These are phyloP conservation scores for Neopestalotiopsis sp. DNA, from an alignment of 2,329 filamentous ascomycete genomes.

Conservation along the genomic window DNA sequence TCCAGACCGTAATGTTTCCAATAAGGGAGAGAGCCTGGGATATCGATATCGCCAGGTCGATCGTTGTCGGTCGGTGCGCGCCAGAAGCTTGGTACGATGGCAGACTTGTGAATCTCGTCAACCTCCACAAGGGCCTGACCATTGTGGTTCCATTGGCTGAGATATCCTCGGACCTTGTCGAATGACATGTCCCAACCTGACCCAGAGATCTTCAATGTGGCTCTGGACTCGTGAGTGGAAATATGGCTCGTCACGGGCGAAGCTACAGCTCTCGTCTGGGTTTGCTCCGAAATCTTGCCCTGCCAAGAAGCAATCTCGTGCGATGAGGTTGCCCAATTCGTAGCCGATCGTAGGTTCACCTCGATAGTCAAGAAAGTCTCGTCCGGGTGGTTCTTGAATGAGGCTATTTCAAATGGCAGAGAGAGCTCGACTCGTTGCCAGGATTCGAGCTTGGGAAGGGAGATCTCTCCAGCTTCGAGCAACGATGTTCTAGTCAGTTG, in stretches of 20 bases:
- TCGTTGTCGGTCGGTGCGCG: constrained; percentile 73
- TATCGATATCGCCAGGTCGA: constrained; percentile 45
- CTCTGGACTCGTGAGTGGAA: constrained; percentile 28
- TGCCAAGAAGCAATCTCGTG: constrained; percentile 64
- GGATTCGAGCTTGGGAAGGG: constrained; percentile 47
- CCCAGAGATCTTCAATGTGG: constrained; percentile 36
- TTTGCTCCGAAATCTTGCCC: constrained; percentile 40
- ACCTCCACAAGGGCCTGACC: constrained; percentile 40
- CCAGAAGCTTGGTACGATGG: constrained; percentile 60
- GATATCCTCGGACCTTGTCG: constrained; percentile 48
- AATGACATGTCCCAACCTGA: constrained; percentile 47
- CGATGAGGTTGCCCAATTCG: constrained; percentile 56
- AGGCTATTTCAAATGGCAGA: constrained; percentile 36
- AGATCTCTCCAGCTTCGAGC: constrained; percentile 42
- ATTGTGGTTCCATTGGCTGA: constrained; percentile 48
- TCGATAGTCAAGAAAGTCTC: constrained; percentile 53
- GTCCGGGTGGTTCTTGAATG: constrained; percentile 34
- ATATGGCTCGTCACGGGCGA: constrained; percentile 22
- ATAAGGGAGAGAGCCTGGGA: constrained; percentile 47
- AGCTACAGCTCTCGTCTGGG: neutral
- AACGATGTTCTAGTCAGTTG: constrained; percentile 27
- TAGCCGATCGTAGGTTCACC: constrained; percentile 47
- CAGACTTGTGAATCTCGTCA: constrained; percentile 41
- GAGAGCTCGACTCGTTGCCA: constrained; percentile 41
- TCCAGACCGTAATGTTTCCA: constrained; percentile 62